These are phyloP conservation scores for Pichia cephalocereana DNA, from an alignment of 805 yeast species.

Conservation along the genomic window DNA sequence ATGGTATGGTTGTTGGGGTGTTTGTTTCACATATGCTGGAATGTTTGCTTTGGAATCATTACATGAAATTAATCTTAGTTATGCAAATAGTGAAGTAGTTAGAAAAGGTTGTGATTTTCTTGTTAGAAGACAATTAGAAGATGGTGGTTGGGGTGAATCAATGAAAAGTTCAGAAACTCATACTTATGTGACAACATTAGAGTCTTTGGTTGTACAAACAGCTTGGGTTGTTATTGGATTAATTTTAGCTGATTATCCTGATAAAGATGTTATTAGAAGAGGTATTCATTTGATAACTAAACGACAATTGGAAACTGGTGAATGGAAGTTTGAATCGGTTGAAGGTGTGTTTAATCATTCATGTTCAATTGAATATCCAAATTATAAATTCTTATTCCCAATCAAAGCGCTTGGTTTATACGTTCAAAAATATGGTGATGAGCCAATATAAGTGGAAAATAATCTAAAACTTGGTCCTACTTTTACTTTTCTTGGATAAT, in stretches of 20 bases:
- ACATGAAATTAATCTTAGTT: constrained; percentile 54
- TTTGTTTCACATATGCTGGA: constrained; percentile 89
- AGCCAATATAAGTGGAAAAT: not conserved
- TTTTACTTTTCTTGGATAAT: not conserved
- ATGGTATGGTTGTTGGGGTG: constrained; percentile 99
- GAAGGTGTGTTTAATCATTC: constrained; percentile 97
- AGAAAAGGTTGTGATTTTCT: constrained; percentile 79
- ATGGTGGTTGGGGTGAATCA: constrained; percentile 98
- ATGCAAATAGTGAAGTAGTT: constrained; percentile 53
- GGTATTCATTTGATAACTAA: constrained; percentile 58
- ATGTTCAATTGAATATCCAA: constrained; percentile 89
- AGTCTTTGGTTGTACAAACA: constrained; percentile 76
- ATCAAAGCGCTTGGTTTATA: constrained; percentile 87
- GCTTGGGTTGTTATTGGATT: constrained; percentile 88
- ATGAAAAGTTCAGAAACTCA: constrained; percentile 83
- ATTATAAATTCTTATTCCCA: constrained; percentile 81
- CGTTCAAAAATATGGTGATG: constrained; percentile 18
- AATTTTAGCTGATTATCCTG: constrained; percentile 72
- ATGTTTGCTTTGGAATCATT: constrained; percentile 98
- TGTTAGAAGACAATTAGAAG: constrained; percentile 61
- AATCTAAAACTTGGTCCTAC: not conserved
- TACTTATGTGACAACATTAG: constrained; percentile 52
- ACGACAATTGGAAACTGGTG: constrained; percentile 68
- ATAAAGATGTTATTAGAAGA: constrained; percentile 45
- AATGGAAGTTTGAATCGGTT: constrained; percentile 73